Conservation (phyloP, 1,284 basidiomycete genomes). For the Abortiporus biennis region DNA sequence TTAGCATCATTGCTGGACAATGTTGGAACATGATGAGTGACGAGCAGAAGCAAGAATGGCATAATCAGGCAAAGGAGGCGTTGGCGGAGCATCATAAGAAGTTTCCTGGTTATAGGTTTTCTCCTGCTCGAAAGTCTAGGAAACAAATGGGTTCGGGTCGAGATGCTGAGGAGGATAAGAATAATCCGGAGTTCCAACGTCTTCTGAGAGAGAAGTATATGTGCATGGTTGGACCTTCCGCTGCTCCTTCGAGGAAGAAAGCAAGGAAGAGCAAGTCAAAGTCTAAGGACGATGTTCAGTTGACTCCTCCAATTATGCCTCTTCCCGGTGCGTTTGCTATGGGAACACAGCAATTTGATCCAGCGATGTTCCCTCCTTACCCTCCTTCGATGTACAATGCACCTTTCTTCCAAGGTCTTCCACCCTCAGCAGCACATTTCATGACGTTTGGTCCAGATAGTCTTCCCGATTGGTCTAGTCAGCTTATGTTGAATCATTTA, state of each 20-base stretch:
- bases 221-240: constrained; percentile 12
- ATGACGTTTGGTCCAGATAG: too few species aligned
- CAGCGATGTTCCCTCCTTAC: background rate
- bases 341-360: background rate
- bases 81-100: constrained; percentile 31
- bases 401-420: too few species aligned
- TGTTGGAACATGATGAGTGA: constrained; percentile 42
- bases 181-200: constrained; percentile 14
- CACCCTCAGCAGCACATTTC: too few species aligned
- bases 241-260: constrained; percentile 15
- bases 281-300: constrained; percentile 4
- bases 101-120: constrained; percentile 42
- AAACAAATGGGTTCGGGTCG: constrained; percentile 12
- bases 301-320: constrained; percentile 6
- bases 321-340: background rate
- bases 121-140: constrained; percentile 27
- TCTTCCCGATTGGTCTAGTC: too few species aligned
- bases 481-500: too few species aligned
- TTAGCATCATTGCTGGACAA: constrained; percentile 49
- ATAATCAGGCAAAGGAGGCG: constrained; percentile 31
- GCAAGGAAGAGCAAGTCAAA: constrained; percentile 8
- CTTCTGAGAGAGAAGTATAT: constrained; percentile 17
- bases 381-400: constrained; percentile 1
- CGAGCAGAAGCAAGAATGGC: constrained; percentile 40
- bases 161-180: constrained; percentile 4